Conservation (phyloP, 768 basidiomycete species). For the Russula ochroleuca region DNA sequence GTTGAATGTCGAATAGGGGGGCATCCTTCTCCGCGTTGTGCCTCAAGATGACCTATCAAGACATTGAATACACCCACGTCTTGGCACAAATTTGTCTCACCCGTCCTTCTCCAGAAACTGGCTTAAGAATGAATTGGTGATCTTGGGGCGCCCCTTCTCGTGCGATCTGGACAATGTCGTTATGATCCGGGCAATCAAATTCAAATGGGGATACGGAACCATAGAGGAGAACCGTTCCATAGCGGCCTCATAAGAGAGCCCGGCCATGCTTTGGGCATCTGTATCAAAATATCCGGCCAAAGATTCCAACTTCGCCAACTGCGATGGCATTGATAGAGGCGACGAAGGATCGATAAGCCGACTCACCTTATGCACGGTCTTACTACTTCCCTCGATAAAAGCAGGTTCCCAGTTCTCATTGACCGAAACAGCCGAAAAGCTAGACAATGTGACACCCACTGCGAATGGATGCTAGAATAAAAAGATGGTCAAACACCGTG, state of each 20-base stretch:
- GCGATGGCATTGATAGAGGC: constrained; percentile 14
- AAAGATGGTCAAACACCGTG: background rate
- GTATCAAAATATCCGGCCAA: constrained; percentile 95
- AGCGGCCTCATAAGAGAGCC: constrained; percentile 57
- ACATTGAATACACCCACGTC: constrained; percentile 4
- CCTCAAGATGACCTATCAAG: constrained; percentile 71
- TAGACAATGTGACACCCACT: constrained; percentile 80
- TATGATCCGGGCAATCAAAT: background rate
- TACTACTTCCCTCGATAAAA: constrained; percentile 86
- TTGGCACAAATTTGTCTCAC: constrained; percentile 41
- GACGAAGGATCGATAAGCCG: background rate
- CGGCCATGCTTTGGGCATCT: constrained; percentile 76
- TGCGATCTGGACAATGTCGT: constrained; percentile 42
- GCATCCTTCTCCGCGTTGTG: constrained; percentile 66
- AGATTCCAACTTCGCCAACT: constrained; percentile 84
- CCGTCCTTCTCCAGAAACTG: constrained; percentile 91
- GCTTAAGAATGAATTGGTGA: constrained; percentile 94
- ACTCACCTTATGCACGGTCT: constrained; percentile 82
- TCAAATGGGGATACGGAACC: constrained; percentile 38
- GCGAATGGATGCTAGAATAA: constrained; percentile 85
- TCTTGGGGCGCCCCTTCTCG: constrained; percentile 43
- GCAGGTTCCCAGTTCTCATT: constrained; percentile 83
- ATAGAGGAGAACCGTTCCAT: constrained; percentile 69
- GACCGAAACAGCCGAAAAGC: constrained; percentile 86
- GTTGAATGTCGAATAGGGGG: constrained; percentile 82